These are phyloP conservation scores for Globomyces pollinis-pini DNA, from an alignment of 192 early-diverging fungal genomes.

Conservation along the genomic window DNA sequence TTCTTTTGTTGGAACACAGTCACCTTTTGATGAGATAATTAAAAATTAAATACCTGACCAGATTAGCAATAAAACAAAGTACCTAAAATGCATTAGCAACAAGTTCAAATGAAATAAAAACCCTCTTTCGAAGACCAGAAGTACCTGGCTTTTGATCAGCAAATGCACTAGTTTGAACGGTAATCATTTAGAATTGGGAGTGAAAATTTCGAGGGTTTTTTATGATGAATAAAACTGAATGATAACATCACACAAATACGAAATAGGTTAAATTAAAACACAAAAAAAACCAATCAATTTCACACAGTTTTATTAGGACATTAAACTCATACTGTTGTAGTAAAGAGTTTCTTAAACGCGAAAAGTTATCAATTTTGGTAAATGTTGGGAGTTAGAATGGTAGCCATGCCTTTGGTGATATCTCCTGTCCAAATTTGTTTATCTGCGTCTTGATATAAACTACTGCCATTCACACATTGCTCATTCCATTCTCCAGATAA, in stretches of 20 bases:
- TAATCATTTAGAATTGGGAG: too few species aligned
- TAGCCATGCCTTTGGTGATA: background rate
- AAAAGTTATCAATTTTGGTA: too few species aligned
- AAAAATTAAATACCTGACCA: background rate
- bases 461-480: background rate
- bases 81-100: background rate
- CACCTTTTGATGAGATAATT: too few species aligned
- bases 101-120: background rate
- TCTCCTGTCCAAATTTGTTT: background rate
- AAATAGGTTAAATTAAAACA: too few species aligned
- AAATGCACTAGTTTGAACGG: constrained; percentile 68
- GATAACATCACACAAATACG: too few species aligned
- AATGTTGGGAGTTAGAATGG: background rate
- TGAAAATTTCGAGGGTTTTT: too few species aligned
- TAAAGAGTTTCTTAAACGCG: too few species aligned
- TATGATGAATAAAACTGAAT: too few species aligned
- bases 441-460: background rate
- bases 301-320: too few species aligned
- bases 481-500: background rate
- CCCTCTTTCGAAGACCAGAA: constrained; percentile 35
- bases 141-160: constrained; percentile 98
- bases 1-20: constrained; percentile 88
- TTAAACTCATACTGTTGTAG: too few species aligned
- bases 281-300: too few species aligned
- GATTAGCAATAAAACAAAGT: constrained; percentile 1